Base-by-base conservation (phyloP, 1,284 basidiomycete genomes). In the Leccinum angustisporum region DNA sequence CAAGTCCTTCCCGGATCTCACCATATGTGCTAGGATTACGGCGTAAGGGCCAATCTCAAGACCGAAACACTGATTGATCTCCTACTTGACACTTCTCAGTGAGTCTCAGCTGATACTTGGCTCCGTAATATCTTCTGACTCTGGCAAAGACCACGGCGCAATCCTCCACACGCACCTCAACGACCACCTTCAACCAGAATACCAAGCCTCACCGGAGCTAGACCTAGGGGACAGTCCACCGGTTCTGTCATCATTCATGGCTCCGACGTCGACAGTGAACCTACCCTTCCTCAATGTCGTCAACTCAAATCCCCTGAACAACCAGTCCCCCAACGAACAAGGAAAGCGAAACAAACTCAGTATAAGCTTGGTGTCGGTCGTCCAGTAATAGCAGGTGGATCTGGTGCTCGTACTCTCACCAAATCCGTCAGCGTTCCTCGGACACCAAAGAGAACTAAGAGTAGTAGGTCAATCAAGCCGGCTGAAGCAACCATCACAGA, bases 31-130 rank as follows among this genome's bases (percentile, higher is more conserved):
- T 58, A 91, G 89, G 87, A 90, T 66, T 85, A 87, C 72, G 89
- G 89, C 61, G 83, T 92, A 63, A 87, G 83, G 73, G 89, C 90
- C 56, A 91, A 91, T 74, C 82, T 91, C 71, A 92, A 90, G 77
- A 84, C 88, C 27, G 88, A 90, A 67, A 84, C 84, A 53, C 77
- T 92, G 64, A 90, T 92, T 68, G 86, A 91, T 68, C 78, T 89
- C n/a, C 77, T 91, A 14, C 75, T 90, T 13, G 83, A 86, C 66
- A 79, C 84, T 61, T 72, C 74, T 1, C 79, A 81, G 80, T 85
- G 67, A 65, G 79, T 46, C 27, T 21, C 21, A 25, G 11, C 48
- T 51, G 11, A 21, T 27, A 30, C 51, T 25, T 54, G 56, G 56
- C 51, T 55, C 43, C 14, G 7, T 58, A 51, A 58, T 43, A 43